These are phyloP conservation scores for Trichoderma aggressivum DNA, from an alignment of 2,329 filamentous ascomycete species.

Conservation along the genomic window DNA sequence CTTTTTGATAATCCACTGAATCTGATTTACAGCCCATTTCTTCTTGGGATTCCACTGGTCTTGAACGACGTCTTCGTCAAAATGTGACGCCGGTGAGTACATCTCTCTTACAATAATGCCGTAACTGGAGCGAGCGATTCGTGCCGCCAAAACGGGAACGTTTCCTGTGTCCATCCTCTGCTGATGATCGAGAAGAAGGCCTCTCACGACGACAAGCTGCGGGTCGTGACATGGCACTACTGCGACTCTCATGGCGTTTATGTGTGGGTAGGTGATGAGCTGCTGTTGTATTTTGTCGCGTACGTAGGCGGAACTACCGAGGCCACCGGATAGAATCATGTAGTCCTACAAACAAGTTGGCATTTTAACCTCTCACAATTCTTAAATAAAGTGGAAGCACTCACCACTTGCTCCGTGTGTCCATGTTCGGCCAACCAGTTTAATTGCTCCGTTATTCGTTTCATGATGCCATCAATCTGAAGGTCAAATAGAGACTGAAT, in stretches of 20 bases:
- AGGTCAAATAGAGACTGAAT: slow-evolving; percentile 43
- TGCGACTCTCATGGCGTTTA: slow-evolving; percentile 34
- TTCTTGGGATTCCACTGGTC: slow-evolving; percentile 31
- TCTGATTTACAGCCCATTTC: slow-evolving; percentile 40
- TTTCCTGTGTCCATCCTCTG: slow-evolving; percentile 42
- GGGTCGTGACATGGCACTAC: slow-evolving; percentile 48
- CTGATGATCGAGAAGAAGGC: slow-evolving; percentile 49
- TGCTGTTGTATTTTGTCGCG: not conserved
- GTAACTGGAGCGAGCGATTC: slow-evolving; percentile 43
- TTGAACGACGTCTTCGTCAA: slow-evolving; percentile 33
- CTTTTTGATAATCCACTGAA: slow-evolving; percentile 43
- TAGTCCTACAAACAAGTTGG: not conserved
- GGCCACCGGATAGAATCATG: not conserved
- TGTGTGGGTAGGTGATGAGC: slow-evolving; percentile 28
- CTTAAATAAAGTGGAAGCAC: no score
- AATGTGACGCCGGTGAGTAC: slow-evolving; percentile 37
- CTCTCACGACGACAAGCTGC: slow-evolving; percentile 53
- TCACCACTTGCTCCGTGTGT: slow-evolving; percentile 35
- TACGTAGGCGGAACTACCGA: not conserved
- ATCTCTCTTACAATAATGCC: slow-evolving; percentile 38
- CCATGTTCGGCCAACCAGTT: slow-evolving; percentile 34
- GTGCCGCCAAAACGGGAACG: slow-evolving; percentile 40
- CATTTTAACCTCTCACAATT: no score
- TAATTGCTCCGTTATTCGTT: slow-evolving; percentile 39
- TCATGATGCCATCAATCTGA: slow-evolving; percentile 39